A percentile compares a stretch with the other conserved stretches of the same genome.
These are phyloP conservation scores for Delphinella strobiligena DNA, from an alignment of 2,329 filamentous ascomycete species.

Conservation along the genomic window DNA sequence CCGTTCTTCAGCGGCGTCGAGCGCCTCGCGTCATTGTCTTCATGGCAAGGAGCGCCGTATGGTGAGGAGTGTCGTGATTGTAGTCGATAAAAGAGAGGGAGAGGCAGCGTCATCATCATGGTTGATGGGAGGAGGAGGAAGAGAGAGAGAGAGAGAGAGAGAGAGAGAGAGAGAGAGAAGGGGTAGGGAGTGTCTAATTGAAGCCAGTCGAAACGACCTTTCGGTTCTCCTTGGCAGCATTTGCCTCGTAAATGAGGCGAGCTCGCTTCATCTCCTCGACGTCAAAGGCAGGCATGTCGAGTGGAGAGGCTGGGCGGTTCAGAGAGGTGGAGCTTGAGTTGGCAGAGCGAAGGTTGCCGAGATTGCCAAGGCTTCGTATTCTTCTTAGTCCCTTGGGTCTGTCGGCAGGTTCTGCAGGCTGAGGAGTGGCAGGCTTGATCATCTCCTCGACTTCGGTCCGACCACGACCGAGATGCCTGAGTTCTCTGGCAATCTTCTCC, in stretches of 20 bases:
- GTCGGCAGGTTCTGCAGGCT: constrained; percentile 1
- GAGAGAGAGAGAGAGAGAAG: no score
- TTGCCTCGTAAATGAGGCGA: constrained; percentile 36
- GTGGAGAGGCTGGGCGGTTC: constrained; percentile 19
- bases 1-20: no score
- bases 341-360: constrained; percentile 18
- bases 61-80: no score
- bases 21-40: no score
- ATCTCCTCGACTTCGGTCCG: constrained; percentile 39
- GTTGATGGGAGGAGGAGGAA: no score
- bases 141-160: no score
- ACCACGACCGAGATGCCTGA: constrained; percentile 46
- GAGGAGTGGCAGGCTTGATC: constrained; percentile 13
- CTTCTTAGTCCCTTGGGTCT: constrained; percentile 21
- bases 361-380: constrained; percentile 23
- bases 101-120: no score
- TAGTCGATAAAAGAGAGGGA: no score
- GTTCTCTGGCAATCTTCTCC: constrained; percentile 47
- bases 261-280: constrained; percentile 36
- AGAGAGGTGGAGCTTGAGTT: constrained; percentile 20
- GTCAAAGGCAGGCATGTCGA: constrained; percentile 31
- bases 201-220: background rate
- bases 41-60: no score
- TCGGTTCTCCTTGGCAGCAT: constrained; percentile 8
- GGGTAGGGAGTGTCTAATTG: no score